Base-by-base conservation (phyloP, 1,284 basidiomycete species). In the Hemileia vastatrix region DNA sequence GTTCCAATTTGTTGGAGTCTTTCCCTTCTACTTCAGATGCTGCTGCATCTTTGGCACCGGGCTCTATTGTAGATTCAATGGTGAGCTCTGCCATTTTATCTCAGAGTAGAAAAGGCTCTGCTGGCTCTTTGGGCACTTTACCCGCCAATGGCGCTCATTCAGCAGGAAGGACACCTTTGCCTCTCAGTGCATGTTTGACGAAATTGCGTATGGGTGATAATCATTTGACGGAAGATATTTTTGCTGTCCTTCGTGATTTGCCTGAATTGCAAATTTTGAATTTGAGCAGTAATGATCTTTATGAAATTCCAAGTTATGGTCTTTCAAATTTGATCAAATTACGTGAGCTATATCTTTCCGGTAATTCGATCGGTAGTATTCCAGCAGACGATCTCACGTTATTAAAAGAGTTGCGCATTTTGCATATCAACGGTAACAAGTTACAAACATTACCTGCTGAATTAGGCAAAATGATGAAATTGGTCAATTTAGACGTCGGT, bases 381-480 rank as follows among this genome's bases (percentile, higher is more conserved):
- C 94, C 94, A 0, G 85, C 87, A 11, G 94, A 95, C 74, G 88
- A 93, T 73, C 74, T 95, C 51, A 83, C 84, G 57, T 80, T 81
- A 64, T 76, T 93, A 66, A 82, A 80, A 52, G 82, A 80, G 66
- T 76, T 95, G 51, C 79, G 81, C 51, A 82, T 87, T 40, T 78
- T 98, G 19, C 94, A 89, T 76, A 76, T 98, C 71, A 97, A 97
- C 71, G 92, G 90, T 31, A 98, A 98, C 79, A 87, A 86, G 76
- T 78, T 98, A 45, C 88, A 90, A 76, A 94, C 90, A 15, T 78
- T 97, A 4, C 94, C 94, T 1, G 85, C 87, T 55, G 94, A 97
- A 76, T 78, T 98, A 49, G 86, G 86, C 43, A 88, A 88, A 72
- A 81, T 96, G 68, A 83, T 83, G 72, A 85, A 83, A 61, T 79